Evolutionary conservation across 1,284 basidiomycete species (phyloP).

Genomic region (Lignosus rhinocerotis): DNA sequence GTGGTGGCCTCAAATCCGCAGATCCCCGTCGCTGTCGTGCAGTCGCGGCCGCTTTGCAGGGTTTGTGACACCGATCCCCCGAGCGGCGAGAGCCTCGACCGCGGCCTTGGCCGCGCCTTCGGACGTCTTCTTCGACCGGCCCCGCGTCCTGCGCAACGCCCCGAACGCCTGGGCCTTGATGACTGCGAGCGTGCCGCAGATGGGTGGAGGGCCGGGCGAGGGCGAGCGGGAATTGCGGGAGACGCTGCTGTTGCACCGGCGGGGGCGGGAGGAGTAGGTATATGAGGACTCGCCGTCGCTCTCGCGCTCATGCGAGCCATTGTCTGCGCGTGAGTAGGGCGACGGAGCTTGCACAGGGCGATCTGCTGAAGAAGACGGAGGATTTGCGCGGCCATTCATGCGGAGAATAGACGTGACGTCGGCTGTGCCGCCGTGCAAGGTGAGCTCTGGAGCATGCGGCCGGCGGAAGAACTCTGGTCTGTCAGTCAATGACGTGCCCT

Average conservation of each 20-base stretch:
- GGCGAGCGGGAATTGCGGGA: conserved; percentile 66
- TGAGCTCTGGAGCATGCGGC: conserved; percentile 57
- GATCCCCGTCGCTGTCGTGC: conserved; percentile 49
- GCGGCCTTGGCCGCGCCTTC: conserved; percentile 76
- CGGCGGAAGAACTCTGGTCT: conserved; percentile 66
- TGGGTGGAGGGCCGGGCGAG: conserved; percentile 59
- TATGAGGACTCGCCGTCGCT: conserved; percentile 55
- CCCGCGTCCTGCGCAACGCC: conserved; percentile 73
- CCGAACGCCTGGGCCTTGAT: conserved; percentile 88
- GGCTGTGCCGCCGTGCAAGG: conserved; percentile 69
- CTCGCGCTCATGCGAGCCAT: conserved; percentile 49
- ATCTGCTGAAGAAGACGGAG: conserved; percentile 51
- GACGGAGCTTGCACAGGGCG: conserved; percentile 51
- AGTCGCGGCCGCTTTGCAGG: conserved; percentile 60
- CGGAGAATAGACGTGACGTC: conserved; percentile 61
- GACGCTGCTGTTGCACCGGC: conserved; percentile 28
- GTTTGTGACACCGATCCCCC: conserved; percentile 63
- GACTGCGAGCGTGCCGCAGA: conserved; percentile 80
- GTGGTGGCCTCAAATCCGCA: conserved; percentile 39
- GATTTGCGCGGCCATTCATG: conserved; percentile 47
- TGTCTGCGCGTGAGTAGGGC: conserved; percentile 52
- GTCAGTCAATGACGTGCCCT: conserved; percentile 51
- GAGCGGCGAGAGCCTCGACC: conserved; percentile 72
- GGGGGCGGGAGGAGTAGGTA: conserved; percentile 32
- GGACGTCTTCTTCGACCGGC: conserved; percentile 66